Conservation (phyloP, 257 asterid genomes). For the Verbascum thapsus region DNA sequence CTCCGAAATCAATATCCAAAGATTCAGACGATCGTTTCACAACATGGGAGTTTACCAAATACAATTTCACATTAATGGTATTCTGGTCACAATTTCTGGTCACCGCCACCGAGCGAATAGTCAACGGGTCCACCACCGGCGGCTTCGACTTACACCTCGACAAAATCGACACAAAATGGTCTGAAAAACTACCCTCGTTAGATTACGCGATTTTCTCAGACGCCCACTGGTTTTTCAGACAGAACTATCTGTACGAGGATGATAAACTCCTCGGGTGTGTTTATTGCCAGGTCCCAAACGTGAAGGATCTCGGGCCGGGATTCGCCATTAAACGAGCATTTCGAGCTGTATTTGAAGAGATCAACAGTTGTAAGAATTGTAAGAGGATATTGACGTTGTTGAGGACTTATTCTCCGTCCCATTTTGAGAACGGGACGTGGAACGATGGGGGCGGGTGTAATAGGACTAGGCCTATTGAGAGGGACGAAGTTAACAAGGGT, state of each 20-base stretch:
- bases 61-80: slow-evolving; percentile 42
- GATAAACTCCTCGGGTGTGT: slow-evolving; percentile 46
- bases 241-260: slow-evolving; percentile 39
- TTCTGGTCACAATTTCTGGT: slow-evolving; percentile 56
- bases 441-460: slow-evolving; percentile 51
- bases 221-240: slow-evolving; percentile 53
- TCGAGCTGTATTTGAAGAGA: slow-evolving; percentile 39
- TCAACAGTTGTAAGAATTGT: slow-evolving; percentile 41
- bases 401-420: slow-evolving; percentile 55
- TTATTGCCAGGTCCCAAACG: slow-evolving; percentile 38
- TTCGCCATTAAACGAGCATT: slow-evolving; percentile 37
- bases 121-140: slow-evolving; percentile 48
- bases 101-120: slow-evolving; percentile 29
- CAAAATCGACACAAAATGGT: slow-evolving; percentile 42
- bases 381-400: slow-evolving; percentile 31
- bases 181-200: slow-evolving; percentile 39
- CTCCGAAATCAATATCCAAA: slow-evolving; percentile 30
- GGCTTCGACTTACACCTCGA: slow-evolving; percentile 48
- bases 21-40: slow-evolving; percentile 30
- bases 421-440: slow-evolving; percentile 60
- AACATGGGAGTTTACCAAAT: slow-evolving; percentile 44
- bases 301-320: slow-evolving; percentile 32
- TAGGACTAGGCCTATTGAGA: slow-evolving; percentile 35
- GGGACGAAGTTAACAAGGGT: slow-evolving; percentile 20
- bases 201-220: slow-evolving; percentile 51